Base-by-base conservation (phyloP, 495 filamentous ascomycete genomes). In the Tuber brumale region DNA sequence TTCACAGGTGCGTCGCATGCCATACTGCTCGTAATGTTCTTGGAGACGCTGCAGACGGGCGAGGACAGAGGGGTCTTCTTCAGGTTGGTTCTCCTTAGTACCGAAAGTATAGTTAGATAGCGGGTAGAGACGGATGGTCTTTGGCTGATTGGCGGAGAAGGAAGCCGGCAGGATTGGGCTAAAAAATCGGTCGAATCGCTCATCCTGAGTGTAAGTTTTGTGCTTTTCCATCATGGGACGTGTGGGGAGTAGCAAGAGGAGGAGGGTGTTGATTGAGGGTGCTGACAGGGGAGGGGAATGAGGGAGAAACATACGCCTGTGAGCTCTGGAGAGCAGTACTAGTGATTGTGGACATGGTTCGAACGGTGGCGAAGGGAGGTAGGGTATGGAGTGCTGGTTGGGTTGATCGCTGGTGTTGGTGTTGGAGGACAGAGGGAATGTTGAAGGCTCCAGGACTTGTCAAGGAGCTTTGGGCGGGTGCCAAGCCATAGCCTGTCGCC, bases 21-120 rank as follows among this genome's bases (percentile, higher is more conserved):
- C 95, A 86, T 97, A 90, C 69, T 89, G 86, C 16, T 90, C 88
- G 85, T 97, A 99, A 85, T 99, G 94, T 80, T 98, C 94, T 83
- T 98, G 94, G 19, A 99, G 88, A 9, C 95, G 89, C 85, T 94
- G 93, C 71, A 99, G 89, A 7, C 95, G 93, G 43, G 95, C 94
- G 70, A 96, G 87, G 10, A 99, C 95, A 5, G 93, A 97, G 5
- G 94, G 94, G 83, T 99, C 95, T 85, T 99, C 95, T 85, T 99
- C 95, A 3, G 95, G 95, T 84, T 99, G 95, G 16, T 91, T 95
- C 86, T 97, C 95, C 85, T 99, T 99, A 27, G 94, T 96, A 74
- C 95, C 95, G 83, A 99, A 98, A 57, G 95, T 97, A 87, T 99
- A 98, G 87, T 97, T 98, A 79, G 93, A 97, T 43, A 99, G 88